phyloP scores from a whole-genome alignment of 169 alveolate genomes.

The Eimeria tenella region DNA sequence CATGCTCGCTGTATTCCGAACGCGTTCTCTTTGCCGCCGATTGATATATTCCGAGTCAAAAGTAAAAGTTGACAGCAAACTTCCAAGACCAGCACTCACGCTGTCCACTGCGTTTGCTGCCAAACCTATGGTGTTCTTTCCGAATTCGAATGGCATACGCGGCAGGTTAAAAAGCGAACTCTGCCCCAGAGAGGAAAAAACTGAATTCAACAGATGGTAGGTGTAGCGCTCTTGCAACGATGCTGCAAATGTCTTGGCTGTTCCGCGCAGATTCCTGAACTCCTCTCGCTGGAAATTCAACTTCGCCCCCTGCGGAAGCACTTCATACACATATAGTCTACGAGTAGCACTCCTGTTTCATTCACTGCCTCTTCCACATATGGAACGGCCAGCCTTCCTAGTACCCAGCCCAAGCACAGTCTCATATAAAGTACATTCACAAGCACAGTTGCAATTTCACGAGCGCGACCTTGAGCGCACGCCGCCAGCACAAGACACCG shows the following conservation, averaged over 20 bases:
- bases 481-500: too few species aligned
- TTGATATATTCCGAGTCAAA: constrained; percentile 93
- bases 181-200: constrained; percentile 92
- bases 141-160: constrained; percentile 91
- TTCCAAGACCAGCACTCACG: constrained; percentile 90
- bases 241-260: constrained; percentile 87
- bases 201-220: constrained; percentile 84
- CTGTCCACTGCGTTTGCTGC: constrained; percentile 93
- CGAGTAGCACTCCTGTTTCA: neutral
- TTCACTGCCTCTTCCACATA: neutral
- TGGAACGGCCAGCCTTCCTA: too few species aligned
- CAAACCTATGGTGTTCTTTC: constrained; percentile 90
- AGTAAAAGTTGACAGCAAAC: constrained; percentile 90
- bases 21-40: constrained; percentile 88
- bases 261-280: constrained; percentile 86
- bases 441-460: too few species aligned
- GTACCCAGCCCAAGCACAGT: too few species aligned
- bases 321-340: constrained; percentile 41
- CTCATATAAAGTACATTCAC: too few species aligned
- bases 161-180: constrained; percentile 93
- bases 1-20: constrained; percentile 85
- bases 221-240: constrained; percentile 88
- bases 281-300: constrained; percentile 88
- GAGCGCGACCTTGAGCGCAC: too few species aligned
- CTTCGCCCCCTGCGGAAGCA: constrained; percentile 89